Base-by-base conservation (phyloP, 2,329 filamentous ascomycete species). In the Clonostachys chloroleuca region DNA sequence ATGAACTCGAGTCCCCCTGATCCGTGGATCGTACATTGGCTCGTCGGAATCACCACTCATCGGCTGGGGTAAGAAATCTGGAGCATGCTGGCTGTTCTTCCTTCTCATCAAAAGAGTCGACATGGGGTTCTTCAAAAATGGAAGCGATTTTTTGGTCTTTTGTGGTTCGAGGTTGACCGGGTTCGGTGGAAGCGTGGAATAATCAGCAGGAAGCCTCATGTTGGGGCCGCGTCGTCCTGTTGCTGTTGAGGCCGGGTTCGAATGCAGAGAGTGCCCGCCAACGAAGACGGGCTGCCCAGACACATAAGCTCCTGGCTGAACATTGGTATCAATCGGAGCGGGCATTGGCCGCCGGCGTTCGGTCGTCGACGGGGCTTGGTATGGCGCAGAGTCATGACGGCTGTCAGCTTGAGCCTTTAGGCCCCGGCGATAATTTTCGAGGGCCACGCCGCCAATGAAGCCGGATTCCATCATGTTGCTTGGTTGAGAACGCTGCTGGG, bases 1-100 rank as follows among this genome's bases (percentile, higher is more conserved):
- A 58, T 87, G 84, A 44, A 85, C 75, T 42, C 74, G 71, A 8
- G 78, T 87, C 43, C 80, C 84, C 56, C 74, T 75, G 52, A 87
- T 87, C 10, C 80, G 73, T 16, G 82, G 82, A 54, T 86, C 82
- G 54, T 84, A 83, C 17, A 65, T 62, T 6, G 73, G 70, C 54
- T 76, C 74, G 13, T 73, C 69, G 0, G 61, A 54, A 8, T 62
- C 59, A 18, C 66, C 63, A 42, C 66, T 54, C 30, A 73, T 54
- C 0, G 74, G 68, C 18, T 74, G 55, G 1, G 71, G 66, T 2
- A 59, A 57, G 4, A 73, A 49, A 41, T 78, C 75, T 2, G 72
- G 66, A 1, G 65, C 62, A 44, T 69, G 70, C 47, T 81, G 77
- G 14, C 69, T 75, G 12, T 73, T 73, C 54, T 77, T 81, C 46